Percentiles rank a stretch among this genome's conserved stretches.
phyloP scores from a whole-genome alignment of 208 protist species.

The Acanthamoeba quina region DNA sequence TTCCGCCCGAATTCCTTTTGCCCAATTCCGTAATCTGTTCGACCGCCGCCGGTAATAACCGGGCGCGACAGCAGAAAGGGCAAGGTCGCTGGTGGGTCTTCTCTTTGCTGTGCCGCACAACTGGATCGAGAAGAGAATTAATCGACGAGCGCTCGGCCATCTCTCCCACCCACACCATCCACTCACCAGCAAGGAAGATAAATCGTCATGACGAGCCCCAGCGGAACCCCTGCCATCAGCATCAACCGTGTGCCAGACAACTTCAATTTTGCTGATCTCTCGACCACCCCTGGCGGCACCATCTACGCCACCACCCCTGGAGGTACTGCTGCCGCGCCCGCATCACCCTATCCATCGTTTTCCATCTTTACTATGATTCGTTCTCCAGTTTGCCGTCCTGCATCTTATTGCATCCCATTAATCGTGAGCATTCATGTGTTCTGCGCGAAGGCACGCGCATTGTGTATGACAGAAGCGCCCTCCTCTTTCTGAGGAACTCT shows the following conservation, averaged over 20 bases:
- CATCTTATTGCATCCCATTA: background rate
- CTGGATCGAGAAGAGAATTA: slow-evolving; percentile 1
- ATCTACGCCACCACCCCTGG: slow-evolving; percentile 76
- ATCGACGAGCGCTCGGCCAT: slow-evolving; percentile 23
- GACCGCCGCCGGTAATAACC: background rate
- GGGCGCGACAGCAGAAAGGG: background rate
- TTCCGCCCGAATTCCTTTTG: too few species aligned
- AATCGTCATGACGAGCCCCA: slow-evolving; percentile 32
- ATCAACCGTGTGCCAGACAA: slow-evolving; percentile 56
- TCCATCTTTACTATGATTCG: background rate
- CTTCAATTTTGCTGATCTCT: slow-evolving; percentile 74
- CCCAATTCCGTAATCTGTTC: background rate
- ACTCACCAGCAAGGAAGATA: background rate
- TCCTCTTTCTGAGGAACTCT: slow-evolving; percentile 69
- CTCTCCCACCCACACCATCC: background rate
- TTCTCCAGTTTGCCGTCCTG: background rate
- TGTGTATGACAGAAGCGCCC: slow-evolving; percentile 74
- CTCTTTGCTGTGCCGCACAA: slow-evolving; percentile 32
- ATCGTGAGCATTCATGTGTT: background rate
- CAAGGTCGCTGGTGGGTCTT: background rate
- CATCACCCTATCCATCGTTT: too few species aligned
- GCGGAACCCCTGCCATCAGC: slow-evolving; percentile 73
- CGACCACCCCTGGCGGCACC: slow-evolving; percentile 72
- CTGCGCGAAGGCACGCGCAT: slow-evolving; percentile 33
- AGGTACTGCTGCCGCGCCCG: background rate